A percentile compares a stretch with the other conserved stretches of the same genome.
These are phyloP conservation scores for Prunus davidiana DNA, from an alignment of 306 rosid species.

Conservation along the genomic window DNA sequence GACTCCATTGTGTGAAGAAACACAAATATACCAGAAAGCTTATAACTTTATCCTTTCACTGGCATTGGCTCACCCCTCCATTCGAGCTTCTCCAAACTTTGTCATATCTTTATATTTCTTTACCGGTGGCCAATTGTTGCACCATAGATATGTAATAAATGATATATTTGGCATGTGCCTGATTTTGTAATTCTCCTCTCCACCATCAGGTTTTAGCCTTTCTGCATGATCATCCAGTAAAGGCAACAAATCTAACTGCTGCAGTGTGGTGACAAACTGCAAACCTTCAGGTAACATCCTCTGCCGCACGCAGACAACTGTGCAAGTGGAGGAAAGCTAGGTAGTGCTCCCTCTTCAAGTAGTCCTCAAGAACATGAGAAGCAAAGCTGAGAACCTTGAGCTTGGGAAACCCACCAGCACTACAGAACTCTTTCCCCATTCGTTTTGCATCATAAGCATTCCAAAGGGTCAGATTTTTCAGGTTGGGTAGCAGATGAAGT, in stretches of 20 bases:
- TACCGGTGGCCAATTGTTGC: neutral
- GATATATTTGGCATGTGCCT: constrained; percentile 15
- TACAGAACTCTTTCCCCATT: constrained; percentile 19
- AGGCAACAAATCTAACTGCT: constrained; percentile 12
- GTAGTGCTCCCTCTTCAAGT: constrained; percentile 26
- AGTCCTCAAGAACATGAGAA: constrained; percentile 25
- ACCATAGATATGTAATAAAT: constrained; percentile 8
- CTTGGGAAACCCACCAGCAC: constrained; percentile 22
- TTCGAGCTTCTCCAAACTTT: neutral
- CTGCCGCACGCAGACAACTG: neutral
- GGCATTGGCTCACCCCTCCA: neutral
- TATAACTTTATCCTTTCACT: neutral
- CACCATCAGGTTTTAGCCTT: constrained; percentile 23
- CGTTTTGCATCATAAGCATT: constrained; percentile 17
- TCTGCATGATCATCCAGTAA: constrained; percentile 23
- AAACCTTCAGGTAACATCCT: constrained; percentile 15
- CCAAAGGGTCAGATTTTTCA: constrained; percentile 21
- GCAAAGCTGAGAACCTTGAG: constrained; percentile 25
- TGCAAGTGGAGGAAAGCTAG: constrained; percentile 21
- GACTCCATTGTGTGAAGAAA: neutral
- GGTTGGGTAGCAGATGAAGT: constrained; percentile 27
- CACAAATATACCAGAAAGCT: neutral
- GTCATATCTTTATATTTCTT: neutral
- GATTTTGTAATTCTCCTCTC: constrained; percentile 20
- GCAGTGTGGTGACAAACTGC: constrained; percentile 21